Evolutionary conservation across 139 green algal genomes (phyloP).

Genomic region (Chlorella sp.): DNA sequence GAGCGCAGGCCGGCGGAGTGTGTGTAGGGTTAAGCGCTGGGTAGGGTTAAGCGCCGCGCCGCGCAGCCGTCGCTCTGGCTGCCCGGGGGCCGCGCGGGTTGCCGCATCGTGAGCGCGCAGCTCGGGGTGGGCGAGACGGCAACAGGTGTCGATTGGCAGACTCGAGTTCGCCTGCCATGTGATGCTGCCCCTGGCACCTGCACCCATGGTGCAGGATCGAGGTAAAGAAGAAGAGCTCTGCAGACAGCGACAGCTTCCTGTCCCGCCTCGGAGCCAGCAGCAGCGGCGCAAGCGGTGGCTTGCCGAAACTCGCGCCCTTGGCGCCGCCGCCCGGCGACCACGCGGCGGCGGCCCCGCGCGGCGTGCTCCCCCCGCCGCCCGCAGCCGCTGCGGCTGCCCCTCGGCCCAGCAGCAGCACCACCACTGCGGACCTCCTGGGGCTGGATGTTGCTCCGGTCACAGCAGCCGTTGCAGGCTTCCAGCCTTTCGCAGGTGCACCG

Average conservation of each 20-base stretch:
- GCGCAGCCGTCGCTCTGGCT: not conserved
- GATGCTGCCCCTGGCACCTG: too few relatives aligned
- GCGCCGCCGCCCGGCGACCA: constrained; percentile 16
- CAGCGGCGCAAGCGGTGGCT: not conserved
- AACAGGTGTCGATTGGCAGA: not conserved
- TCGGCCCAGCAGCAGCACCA: not conserved
- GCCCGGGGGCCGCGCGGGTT: too few relatives aligned
- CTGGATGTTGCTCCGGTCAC: not conserved
- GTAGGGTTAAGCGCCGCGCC: too few relatives aligned
- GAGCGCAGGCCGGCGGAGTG: not conserved
- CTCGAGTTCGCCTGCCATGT: not conserved
- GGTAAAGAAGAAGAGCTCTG: constrained; percentile 24
- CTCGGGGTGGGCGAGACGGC: too few relatives aligned
- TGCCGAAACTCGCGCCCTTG: constrained; percentile 2
- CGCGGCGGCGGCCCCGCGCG: not conserved
- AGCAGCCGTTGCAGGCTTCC: not conserved
- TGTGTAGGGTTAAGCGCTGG: too few relatives aligned
- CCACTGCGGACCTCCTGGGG: constrained; percentile 9
- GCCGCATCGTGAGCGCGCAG: too few relatives aligned
- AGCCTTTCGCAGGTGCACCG: too few relatives aligned
- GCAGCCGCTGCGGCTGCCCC: not conserved
- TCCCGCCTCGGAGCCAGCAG: constrained; percentile 12
- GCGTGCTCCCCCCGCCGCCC: not conserved
- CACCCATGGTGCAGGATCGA: constrained; percentile 29
- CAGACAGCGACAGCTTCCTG: constrained; percentile 39